Evolutionary conservation across 2,329 filamentous ascomycete genomes (phyloP), one percentile per base, ranked within the genome.

Genomic region (Talaromyces sp.): DNA sequence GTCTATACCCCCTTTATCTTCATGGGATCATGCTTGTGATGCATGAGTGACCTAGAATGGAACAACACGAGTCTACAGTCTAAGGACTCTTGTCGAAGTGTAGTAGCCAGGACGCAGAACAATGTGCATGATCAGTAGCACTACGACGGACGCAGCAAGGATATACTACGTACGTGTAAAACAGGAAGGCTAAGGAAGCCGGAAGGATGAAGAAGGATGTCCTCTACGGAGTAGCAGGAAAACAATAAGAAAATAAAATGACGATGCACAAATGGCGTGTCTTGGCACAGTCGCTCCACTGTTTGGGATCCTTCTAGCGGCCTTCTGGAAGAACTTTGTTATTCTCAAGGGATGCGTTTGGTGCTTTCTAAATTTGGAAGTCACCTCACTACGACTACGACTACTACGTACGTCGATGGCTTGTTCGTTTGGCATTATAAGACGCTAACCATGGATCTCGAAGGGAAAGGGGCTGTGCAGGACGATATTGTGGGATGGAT

Each of bases 251-350:
- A 21, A 55, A 55, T 39, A 55, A 55, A 55, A 39, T 50, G 46
- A 50, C 46, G 46, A 50, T 50, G 46, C 46, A 28, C 46, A n/a
- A 9, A 31, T 21, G 50, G 31, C 31, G 50, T 7, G 28, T 23
- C 42, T 48, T 59, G 42, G 57, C 40, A 35, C 21, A 12, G 44
- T 52, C 46, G 28, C n/a, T 33, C 57, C 28, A 46, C 42, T 59
- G 23, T 48, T 46, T 59, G 23, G 46, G 37, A 48, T 63, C 31
- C 62, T 63, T 63, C 62, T 63, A 63, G 62, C 58, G 62, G 62
- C 62, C 33, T 63, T 63, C 62, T 60, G 48, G 62, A 63, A 63
- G 23, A 46, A 54, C 39, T 39, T 14, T 31, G 23, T 33, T 28
- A 12, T 7, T 28, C 33, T 21, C 39, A 33, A 31, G 46, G 46